A percentile compares a stretch with the other conserved stretches of the same genome.
Conservation (phyloP, 805 yeast species). For the Wickerhamomyces chambardii region DNA sequence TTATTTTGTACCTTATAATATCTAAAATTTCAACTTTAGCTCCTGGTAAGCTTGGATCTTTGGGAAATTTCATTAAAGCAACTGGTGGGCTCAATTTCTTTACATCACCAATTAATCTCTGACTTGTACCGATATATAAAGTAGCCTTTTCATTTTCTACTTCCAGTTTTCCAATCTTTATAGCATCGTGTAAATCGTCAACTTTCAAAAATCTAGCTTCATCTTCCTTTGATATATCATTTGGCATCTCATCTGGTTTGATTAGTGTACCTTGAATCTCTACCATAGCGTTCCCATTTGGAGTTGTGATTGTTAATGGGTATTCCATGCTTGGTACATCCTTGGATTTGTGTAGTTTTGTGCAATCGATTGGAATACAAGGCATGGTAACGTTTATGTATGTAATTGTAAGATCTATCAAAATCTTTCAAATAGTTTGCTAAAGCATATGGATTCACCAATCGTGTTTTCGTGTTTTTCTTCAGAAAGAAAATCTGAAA, state of each 20-base stretch:
- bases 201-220: constrained; percentile 24
- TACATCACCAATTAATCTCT: constrained; percentile 54
- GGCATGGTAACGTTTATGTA: too few relatives aligned
- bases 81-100: constrained; percentile 55
- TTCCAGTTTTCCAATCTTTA: constrained; percentile 40
- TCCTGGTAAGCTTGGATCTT: constrained; percentile 10
- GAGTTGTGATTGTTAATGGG: constrained; percentile 30
- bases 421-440: too few relatives aligned
- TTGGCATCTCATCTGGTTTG: constrained; percentile 30
- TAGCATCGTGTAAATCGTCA: constrained; percentile 31
- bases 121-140: constrained; percentile 58
- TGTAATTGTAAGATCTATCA: too few relatives aligned
- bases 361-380: not conserved
- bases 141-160: constrained; percentile 41
- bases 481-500: too few relatives aligned
- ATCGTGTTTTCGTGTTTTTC: too few relatives aligned
- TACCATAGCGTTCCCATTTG: constrained; percentile 47
- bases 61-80: constrained; percentile 45
- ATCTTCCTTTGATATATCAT: constrained; percentile 23
- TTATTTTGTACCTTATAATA: constrained; percentile 45
- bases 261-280: constrained; percentile 73
- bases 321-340: too few relatives aligned
- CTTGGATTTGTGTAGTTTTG: not conserved
- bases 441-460: too few relatives aligned
- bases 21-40: constrained; percentile 44